Conservation (phyloP, 2,329 filamentous ascomycete species). For the Colletotrichum phormii region DNA sequence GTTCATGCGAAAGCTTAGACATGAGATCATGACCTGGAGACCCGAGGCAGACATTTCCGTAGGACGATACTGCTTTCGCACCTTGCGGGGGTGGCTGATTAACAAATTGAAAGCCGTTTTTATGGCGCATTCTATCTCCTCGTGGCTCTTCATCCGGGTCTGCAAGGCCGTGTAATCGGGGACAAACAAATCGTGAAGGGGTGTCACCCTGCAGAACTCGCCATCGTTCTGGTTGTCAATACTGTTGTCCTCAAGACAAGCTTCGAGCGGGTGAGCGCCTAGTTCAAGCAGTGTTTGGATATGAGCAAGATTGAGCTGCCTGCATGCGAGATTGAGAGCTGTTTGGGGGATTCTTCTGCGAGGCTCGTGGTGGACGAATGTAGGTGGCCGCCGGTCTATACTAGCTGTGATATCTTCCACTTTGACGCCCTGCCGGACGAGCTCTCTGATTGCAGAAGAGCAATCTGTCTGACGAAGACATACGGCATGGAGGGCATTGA, state of each 20-base stretch:
- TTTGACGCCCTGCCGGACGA: neutral
- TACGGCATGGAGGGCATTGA: slow-evolving; percentile 24
- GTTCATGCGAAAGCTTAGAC: neutral
- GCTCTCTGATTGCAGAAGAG: slow-evolving; percentile 1
- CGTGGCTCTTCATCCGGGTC: neutral
- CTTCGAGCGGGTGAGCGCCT: slow-evolving; percentile 2
- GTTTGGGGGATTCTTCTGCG: slow-evolving; percentile 6
- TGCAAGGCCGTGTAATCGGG: neutral
- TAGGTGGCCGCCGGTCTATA: neutral
- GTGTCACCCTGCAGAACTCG: neutral
- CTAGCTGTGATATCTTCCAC: slow-evolving; percentile 7
- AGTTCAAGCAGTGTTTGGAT: neutral
- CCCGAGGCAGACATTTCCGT: neutral
- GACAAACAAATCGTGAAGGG: slow-evolving; percentile 27
- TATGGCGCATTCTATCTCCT: neutral
- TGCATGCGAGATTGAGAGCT: slow-evolving; percentile 18
- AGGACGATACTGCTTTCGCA: neutral
- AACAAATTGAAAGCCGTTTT: neutral
- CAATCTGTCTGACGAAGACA: slow-evolving; percentile 17
- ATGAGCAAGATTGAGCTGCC: slow-evolving; percentile 3
- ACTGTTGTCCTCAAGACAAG: neutral
- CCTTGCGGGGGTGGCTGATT: neutral
- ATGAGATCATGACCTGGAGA: neutral
- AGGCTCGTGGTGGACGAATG: neutral
- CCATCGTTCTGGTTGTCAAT: neutral